phyloP scores from a whole-genome alignment of 345 rosid genomes.

The Lenwebbia sp. region DNA sequence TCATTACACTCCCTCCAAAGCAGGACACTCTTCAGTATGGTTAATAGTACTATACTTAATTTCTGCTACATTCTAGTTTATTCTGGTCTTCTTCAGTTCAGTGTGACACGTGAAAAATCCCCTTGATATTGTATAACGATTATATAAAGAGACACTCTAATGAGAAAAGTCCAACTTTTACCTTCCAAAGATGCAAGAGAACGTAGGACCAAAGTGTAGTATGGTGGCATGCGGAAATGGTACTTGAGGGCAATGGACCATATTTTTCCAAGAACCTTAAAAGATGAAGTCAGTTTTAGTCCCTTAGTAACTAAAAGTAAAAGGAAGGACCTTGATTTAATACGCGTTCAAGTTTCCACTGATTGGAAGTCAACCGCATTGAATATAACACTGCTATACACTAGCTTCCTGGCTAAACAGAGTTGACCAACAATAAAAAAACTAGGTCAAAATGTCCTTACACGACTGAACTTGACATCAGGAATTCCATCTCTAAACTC shows the following conservation, averaged over 20 bases:
- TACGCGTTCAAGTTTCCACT: background rate
- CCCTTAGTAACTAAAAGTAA: background rate
- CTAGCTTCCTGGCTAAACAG: background rate
- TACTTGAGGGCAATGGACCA: slow-evolving; percentile 81
- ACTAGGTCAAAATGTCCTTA: slow-evolving; percentile 19
- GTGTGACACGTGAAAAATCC: background rate
- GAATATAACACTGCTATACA: background rate
- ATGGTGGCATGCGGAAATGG: slow-evolving; percentile 95
- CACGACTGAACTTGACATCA: slow-evolving; percentile 90
- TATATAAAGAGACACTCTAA: background rate
- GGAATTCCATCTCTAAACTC: slow-evolving; percentile 76
- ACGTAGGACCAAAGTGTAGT: slow-evolving; percentile 85
- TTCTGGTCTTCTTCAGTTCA: background rate
- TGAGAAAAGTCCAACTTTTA: slow-evolving; percentile 6
- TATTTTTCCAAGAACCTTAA: slow-evolving; percentile 79
- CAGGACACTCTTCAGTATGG: background rate
- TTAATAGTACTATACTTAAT: background rate
- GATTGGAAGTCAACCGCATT: background rate
- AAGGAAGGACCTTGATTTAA: background rate
- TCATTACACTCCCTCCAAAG: background rate
- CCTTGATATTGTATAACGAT: background rate
- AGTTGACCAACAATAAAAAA: background rate
- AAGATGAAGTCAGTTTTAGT: background rate
- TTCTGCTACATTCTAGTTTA: background rate
- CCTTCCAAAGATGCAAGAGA: slow-evolving; percentile 98